phyloP scores from a whole-genome alignment of 208 protist species.

The Trypanosoma scelopori region DNA sequence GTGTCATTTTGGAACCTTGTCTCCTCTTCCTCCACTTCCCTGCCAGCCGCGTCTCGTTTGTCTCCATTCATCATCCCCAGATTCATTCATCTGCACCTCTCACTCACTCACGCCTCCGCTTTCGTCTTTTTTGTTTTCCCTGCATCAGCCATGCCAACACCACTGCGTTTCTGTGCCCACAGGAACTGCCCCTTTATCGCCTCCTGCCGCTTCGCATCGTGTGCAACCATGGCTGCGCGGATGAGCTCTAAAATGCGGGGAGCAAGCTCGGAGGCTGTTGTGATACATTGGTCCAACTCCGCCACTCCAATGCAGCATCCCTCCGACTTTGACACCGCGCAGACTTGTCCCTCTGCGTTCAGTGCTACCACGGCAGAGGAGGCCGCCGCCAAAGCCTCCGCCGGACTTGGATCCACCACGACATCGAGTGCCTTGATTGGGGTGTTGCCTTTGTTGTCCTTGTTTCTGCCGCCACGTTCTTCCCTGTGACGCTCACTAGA shows the following conservation, averaged over 20 bases:
- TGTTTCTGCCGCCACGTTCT: background rate
- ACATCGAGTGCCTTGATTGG: conserved; percentile 29
- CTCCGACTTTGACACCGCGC: conserved; percentile 71
- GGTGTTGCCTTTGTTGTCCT: background rate
- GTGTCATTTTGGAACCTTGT: background rate
- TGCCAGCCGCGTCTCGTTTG: background rate
- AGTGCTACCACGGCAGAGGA: conserved; percentile 67
- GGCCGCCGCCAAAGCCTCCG: conserved; percentile 69
- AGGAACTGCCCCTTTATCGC: conserved; percentile 70
- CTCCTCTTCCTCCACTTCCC: conserved; percentile 5
- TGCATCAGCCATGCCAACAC: conserved; percentile 38
- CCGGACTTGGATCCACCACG: conserved; percentile 70
- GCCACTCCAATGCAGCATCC: conserved; percentile 60
- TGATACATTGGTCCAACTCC: conserved; percentile 55
- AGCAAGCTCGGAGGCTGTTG: conserved; percentile 39
- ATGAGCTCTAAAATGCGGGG: conserved; percentile 54
- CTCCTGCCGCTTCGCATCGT: conserved; percentile 57
- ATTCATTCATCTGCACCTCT: background rate
- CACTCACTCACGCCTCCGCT: conserved; percentile 9
- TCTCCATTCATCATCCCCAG: background rate
- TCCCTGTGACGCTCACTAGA: conserved; percentile 26
- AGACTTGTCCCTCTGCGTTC: conserved; percentile 84
- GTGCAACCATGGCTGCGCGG: conserved; percentile 58
- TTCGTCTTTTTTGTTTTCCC: conserved; percentile 8
- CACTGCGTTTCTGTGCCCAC: conserved; percentile 81